A percentile compares a stretch with the other conserved stretches of the same genome.
These are phyloP conservation scores for Cystobasidium ongulense DNA, from an alignment of 768 basidiomycete species.

Conservation along the genomic window DNA sequence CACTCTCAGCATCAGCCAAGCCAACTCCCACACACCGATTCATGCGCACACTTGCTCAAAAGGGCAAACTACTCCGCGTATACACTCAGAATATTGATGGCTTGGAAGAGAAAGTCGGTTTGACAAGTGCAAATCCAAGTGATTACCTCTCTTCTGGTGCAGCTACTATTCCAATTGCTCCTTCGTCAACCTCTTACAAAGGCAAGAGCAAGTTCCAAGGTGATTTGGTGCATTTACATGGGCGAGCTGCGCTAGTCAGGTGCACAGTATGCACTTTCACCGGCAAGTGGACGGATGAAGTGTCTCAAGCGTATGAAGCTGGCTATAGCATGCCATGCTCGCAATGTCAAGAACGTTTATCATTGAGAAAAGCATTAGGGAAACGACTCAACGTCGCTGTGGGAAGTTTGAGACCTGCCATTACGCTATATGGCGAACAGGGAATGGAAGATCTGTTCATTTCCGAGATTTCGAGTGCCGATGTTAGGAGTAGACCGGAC, in stretches of 20 bases:
- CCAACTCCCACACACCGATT: conserved; percentile 84
- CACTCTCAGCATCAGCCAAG: conserved; percentile 47
- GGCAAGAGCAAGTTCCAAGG: conserved; percentile 53
- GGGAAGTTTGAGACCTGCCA: conserved; percentile 81
- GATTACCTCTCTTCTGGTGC: not conserved
- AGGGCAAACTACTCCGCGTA: conserved; percentile 73
- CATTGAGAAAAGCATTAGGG: conserved; percentile 44
- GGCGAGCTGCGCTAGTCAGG: conserved; percentile 82
- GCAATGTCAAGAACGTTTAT: conserved; percentile 72
- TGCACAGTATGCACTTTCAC: conserved; percentile 77
- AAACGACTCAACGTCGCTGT: conserved; percentile 43
- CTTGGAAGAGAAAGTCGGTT: conserved; percentile 70
- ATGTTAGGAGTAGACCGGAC: conserved; percentile 73
- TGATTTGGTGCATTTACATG: conserved; percentile 85
- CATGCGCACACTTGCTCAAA: conserved; percentile 70
- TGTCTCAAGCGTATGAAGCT: conserved; percentile 58
- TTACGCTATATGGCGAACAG: conserved; percentile 93
- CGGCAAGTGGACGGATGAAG: conserved; percentile 59
- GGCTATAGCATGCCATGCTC: conserved; percentile 78
- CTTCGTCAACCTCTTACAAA: conserved; percentile 39
- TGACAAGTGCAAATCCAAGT: conserved; percentile 43
- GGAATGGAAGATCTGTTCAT: conserved; percentile 71
- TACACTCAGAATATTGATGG: conserved; percentile 99
- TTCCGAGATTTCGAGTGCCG: conserved; percentile 65
- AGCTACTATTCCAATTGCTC: conserved; percentile 12